Evolutionary conservation across 192 early-diverging fungal genomes (phyloP).

Genomic region (Haplosporangium gracile): DNA sequence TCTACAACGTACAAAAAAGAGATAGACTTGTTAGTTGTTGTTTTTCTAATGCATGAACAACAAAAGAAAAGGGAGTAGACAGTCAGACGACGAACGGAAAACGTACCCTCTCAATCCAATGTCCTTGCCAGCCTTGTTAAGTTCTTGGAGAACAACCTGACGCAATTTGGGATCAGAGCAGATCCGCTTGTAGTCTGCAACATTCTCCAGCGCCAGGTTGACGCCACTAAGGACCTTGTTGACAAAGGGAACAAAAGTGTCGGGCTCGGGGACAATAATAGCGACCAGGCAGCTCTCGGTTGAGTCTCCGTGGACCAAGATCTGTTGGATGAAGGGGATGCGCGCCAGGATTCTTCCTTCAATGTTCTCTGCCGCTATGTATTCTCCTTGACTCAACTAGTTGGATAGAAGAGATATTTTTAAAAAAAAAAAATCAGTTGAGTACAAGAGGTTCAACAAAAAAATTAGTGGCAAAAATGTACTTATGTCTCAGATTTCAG

Average conservation of each 20-base stretch:
- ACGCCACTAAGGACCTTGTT: slow-evolving; percentile 58
- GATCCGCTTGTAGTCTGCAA: slow-evolving; percentile 59
- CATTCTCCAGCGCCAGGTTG: slow-evolving; percentile 46
- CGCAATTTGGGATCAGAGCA: slow-evolving; percentile 68
- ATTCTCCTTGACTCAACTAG: slow-evolving; percentile 68
- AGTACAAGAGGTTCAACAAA: background rate
- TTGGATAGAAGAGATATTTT: background rate
- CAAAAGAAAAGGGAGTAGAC: background rate
- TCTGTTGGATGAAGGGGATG: slow-evolving; percentile 75
- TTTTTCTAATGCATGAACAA: background rate
- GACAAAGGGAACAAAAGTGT: slow-evolving; percentile 57
- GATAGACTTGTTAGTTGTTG: background rate
- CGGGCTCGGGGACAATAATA: slow-evolving; percentile 81
- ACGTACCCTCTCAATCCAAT: slow-evolving; percentile 69
- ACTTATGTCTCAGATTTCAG: background rate
- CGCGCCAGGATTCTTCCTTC: slow-evolving; percentile 74
- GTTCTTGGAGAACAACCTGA: slow-evolving; percentile 60
- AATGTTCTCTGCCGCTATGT: slow-evolving; percentile 88
- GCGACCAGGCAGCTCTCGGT: slow-evolving; percentile 79
- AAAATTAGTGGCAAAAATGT: background rate
- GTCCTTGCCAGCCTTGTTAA: slow-evolving; percentile 67
- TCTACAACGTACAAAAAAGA: slow-evolving; percentile 8
- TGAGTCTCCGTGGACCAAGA: slow-evolving; percentile 86
- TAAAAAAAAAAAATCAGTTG: background rate
- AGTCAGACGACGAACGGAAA: background rate